Evolutionary conservation across 768 basidiomycete genomes (phyloP), one percentile per base, ranked within the genome.

Genomic region (Tulasnella calospora): DNA sequence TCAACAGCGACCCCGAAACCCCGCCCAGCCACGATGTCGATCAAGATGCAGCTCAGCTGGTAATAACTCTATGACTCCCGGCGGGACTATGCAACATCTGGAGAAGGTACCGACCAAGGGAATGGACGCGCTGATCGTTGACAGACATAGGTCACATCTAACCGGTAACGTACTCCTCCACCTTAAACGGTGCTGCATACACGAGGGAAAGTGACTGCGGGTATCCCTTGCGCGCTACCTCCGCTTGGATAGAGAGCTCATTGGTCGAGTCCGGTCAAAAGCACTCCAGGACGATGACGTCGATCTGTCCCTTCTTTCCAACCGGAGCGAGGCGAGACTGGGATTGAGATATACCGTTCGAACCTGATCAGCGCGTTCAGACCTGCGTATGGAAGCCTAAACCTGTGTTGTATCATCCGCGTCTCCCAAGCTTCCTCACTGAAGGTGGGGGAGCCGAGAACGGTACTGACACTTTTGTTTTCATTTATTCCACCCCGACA

Each of bases 271-370:
- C 80, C 81, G 79, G 81, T 71, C 81, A 81, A 82, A 81, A 8
- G 9, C 41, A 10, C 10, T n/a, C 21, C 23, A 51, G 21, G 47
- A 10, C 47, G 21, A 51, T 21, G 47, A 23, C 44, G 47, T n/a
- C 80, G 80, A 81, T 81, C 77, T 74, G 81, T 78, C 33, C 7
- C 61, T 33, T 67, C 33, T 67, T 81, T 71, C 78, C 80, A 78
- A 76, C 35, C 13, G 6, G 44, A 75, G 47, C 33, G 74, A 84
- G 83, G 83, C 85, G 71, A 84, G 85, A 85, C 78, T 84, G 86
- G 89, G 94, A 85, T 94, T 96, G 94, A 96, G 95, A 96, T 93
- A 96, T 90, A 96, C 94, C 94, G 95, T 91, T 90, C 85, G 93
- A 95, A 95, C 94, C 94, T 96, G 95, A 94, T 89, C 92, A 94